Conservation (phyloP, 164 flowering plant genomes). For the Aristolochia contorta region DNA sequence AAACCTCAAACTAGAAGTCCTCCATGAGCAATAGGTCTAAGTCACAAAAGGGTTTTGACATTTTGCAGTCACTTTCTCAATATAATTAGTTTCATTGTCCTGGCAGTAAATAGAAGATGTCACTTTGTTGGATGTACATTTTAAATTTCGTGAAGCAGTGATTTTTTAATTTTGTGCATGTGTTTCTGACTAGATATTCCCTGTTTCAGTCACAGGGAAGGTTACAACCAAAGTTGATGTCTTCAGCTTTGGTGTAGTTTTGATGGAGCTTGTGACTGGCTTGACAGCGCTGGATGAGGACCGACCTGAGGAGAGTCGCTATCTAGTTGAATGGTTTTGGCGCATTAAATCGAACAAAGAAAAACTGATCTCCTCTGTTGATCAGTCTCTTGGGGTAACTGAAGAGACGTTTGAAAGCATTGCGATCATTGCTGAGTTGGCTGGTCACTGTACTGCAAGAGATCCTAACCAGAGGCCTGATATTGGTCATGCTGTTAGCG, state of each 20-base stretch:
- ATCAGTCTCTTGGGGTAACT: slow-evolving; percentile 40
- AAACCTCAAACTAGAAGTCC: too few relatives aligned
- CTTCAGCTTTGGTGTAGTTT: slow-evolving; percentile 76
- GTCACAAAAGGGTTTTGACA: too few relatives aligned
- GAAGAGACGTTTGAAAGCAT: slow-evolving; percentile 52
- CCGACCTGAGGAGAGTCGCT: slow-evolving; percentile 62
- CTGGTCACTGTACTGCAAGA: slow-evolving; percentile 80
- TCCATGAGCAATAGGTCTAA: too few relatives aligned
- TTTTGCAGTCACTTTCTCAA: too few relatives aligned
- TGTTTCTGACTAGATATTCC: neutral
- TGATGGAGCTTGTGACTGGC: slow-evolving; percentile 82
- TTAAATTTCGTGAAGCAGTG: neutral
- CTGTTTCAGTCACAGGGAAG: slow-evolving; percentile 60
- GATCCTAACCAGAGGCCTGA: slow-evolving; percentile 77
- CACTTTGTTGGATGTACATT: too few relatives aligned
- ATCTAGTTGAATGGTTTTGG: slow-evolving; percentile 72
- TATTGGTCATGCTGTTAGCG: slow-evolving; percentile 75
- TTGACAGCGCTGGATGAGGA: slow-evolving; percentile 61
- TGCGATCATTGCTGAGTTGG: slow-evolving; percentile 51
- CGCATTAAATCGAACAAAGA: slow-evolving; percentile 45
- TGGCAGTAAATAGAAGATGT: too few relatives aligned
- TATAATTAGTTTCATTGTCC: too few relatives aligned
- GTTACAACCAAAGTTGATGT: slow-evolving; percentile 76
- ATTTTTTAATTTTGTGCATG: neutral
- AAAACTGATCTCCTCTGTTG: slow-evolving; percentile 44